Evolutionary conservation across 768 basidiomycete genomes (phyloP), one percentile per base, ranked within the genome.

Genomic region (Imleria badia): DNA sequence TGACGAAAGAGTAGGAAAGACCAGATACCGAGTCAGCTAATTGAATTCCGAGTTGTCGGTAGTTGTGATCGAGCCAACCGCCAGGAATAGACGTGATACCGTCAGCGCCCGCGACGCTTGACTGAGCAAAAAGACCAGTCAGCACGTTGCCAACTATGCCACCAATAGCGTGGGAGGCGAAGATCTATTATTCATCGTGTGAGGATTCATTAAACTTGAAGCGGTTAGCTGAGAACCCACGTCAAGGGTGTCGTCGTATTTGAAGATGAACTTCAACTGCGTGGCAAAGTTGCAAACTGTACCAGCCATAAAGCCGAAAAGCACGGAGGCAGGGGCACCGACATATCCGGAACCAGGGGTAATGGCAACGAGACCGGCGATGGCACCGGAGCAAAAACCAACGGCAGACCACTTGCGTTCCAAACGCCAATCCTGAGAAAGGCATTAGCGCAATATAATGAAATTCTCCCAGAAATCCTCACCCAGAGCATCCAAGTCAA

Each of bases 341-440:
- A 93, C 92, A 66, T 70, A 92, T 61, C 91, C 90, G 26, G 88
- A 89, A 10, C 74, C 91, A n/a, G 90, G 91, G 0, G 89, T 92
- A 55, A 94, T 94, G 30, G 90, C 91, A 19, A 96, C 94, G 3
- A 94, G 83, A 40, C 94, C 96, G 9, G 86, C 78, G 54, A 98
- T 91, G 33, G 93, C 92, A 19, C 96, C 96, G 3, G 94, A 94
- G 73, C 96, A 98, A 75, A 96, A 96, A 8, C 94, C 94, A 56
- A 98, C 92, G 1, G 84, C 88, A 47, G 84, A 86, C 94, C 94
- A 97, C 68, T 97, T 96, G 70, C 81, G 81, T 72, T 97, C 95
- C 44, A 97, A 80, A 54, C 95, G 86, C 72, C 84, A 98, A 76
- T 98, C 95, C 81, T 86, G 44, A 0, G 23, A 17, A 38, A 7